phyloP scores from a whole-genome alignment of 345 rosid species.

The Salix brachista region DNA sequence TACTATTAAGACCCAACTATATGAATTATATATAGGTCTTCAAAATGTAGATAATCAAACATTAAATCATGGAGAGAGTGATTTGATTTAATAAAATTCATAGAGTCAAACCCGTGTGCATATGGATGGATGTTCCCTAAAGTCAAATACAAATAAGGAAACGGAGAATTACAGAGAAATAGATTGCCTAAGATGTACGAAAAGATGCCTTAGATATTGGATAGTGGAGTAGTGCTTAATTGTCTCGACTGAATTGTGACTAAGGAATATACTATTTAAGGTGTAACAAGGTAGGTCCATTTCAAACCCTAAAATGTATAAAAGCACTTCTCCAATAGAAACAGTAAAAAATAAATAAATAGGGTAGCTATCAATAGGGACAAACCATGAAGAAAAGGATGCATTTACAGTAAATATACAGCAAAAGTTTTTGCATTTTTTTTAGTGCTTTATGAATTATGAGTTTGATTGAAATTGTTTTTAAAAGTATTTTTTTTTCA shows the following conservation, averaged over 20 bases:
- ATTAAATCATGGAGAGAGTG: background rate
- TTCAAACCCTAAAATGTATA: background rate
- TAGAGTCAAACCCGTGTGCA: background rate
- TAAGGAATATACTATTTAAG: background rate
- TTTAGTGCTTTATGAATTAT: background rate
- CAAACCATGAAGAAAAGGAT: background rate
- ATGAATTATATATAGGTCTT: background rate
- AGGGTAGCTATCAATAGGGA: background rate
- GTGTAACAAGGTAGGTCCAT: background rate
- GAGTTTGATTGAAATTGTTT: too few relatives aligned
- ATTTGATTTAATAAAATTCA: background rate
- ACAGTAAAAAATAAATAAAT: background rate
- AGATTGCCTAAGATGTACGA: background rate
- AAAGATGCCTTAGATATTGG: background rate
- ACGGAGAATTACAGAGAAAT: background rate
- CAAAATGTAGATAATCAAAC: background rate
- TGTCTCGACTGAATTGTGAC: background rate
- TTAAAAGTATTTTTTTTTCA: too few relatives aligned
- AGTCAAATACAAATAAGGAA: background rate
- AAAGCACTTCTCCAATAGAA: background rate
- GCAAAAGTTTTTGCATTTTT: background rate
- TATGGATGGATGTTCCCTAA: background rate
- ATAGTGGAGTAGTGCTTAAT: background rate
- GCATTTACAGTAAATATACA: background rate
- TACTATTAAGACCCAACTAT: background rate